These are phyloP conservation scores for Saccharomyces hybrid DNA, from an alignment of 1,139 yeast species.

Conservation along the genomic window DNA sequence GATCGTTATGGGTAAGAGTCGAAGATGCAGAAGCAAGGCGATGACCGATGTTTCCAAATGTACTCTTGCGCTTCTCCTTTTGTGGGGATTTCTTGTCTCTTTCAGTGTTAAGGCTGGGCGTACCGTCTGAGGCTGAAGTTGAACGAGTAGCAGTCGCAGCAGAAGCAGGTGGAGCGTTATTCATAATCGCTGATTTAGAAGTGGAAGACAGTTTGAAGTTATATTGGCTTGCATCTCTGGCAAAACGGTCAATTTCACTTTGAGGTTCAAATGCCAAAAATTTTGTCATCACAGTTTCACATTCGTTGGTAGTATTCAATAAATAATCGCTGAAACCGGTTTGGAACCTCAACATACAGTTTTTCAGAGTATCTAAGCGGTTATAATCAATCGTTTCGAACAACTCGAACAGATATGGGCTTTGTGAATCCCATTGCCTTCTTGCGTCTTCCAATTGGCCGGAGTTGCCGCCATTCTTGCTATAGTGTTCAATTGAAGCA, in stretches of 20 bases:
- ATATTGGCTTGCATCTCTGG: slow-evolving; percentile 37
- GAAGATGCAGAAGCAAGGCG: slow-evolving; percentile 20
- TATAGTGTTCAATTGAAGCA: slow-evolving; percentile 12
- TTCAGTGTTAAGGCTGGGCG: background rate
- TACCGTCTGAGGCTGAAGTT: background rate
- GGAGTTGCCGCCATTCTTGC: slow-evolving; percentile 10
- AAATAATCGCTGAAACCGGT: slow-evolving; percentile 50
- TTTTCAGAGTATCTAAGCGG: slow-evolving; percentile 61
- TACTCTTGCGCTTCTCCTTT: slow-evolving; percentile 16
- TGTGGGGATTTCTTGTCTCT: background rate
- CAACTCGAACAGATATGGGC: slow-evolving; percentile 68
- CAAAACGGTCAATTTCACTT: slow-evolving; percentile 50
- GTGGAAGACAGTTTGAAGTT: slow-evolving; percentile 11
- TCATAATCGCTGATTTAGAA: background rate
- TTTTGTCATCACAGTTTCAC: slow-evolving; percentile 61
- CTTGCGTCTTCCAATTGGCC: slow-evolving; percentile 16
- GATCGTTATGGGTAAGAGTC: slow-evolving; percentile 22
- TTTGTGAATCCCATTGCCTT: slow-evolving; percentile 59
- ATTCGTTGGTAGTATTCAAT: slow-evolving; percentile 40
- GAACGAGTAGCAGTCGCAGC: background rate
- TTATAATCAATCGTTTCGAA: slow-evolving; percentile 67
- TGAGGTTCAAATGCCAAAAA: slow-evolving; percentile 54
- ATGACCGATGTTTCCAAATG: slow-evolving; percentile 15
- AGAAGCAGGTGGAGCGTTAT: background rate
- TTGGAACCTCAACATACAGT: slow-evolving; percentile 60